Percentiles rank a stretch among this genome's conserved stretches.
Evolutionary conservation across 2,329 filamentous ascomycete species (phyloP).

Genomic region (Beauveria pseudobassiana): DNA sequence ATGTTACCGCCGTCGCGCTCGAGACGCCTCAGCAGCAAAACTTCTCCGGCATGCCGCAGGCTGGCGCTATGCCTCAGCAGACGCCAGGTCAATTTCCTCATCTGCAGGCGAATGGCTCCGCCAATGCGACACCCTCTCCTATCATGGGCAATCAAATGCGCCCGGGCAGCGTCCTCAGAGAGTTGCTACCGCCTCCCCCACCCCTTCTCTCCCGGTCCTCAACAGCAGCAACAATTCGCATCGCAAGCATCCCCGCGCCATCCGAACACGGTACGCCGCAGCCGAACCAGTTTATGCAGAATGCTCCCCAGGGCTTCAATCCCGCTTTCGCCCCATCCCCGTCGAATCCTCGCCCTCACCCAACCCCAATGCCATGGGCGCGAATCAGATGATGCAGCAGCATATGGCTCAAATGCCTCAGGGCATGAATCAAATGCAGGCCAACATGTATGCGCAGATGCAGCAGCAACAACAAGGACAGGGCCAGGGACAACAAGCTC

Average conservation of each 20-base stretch:
- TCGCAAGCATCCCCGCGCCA: conserved; percentile 65
- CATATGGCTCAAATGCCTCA: conserved; percentile 41
- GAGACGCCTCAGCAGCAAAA: conserved; percentile 80
- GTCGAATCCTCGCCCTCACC: conserved; percentile 47
- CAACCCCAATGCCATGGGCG: conserved; percentile 43
- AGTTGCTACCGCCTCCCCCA: conserved; percentile 87
- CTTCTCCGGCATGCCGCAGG: conserved; percentile 63
- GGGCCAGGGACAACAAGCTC: conserved; percentile 36
- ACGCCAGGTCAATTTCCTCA: conserved; percentile 69
- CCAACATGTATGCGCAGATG: conserved; percentile 31
- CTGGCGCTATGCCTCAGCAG: conserved; percentile 53
- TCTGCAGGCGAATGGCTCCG: conserved; percentile 70
- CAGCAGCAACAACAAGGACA: conserved; percentile 46
- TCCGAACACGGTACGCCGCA: conserved; percentile 74
- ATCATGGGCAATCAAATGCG: conserved; percentile 79
- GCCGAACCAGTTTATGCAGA: conserved; percentile 60
- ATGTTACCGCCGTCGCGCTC: conserved; percentile 74
- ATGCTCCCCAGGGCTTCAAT: conserved; percentile 51
- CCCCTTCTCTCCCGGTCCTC: conserved; percentile 66
- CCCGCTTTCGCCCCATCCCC: conserved; percentile 51
- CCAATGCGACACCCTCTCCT: conserved; percentile 84
- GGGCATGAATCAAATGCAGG: conserved; percentile 23
- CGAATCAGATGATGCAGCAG: conserved; percentile 47
- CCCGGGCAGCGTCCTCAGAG: conserved; percentile 64
- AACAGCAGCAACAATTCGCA: conserved; percentile 61